Percentiles rank a stretch among this genome's conserved stretches.
phyloP scores from a whole-genome alignment of 2,329 filamentous ascomycete genomes.

The Fusarium sp. region DNA sequence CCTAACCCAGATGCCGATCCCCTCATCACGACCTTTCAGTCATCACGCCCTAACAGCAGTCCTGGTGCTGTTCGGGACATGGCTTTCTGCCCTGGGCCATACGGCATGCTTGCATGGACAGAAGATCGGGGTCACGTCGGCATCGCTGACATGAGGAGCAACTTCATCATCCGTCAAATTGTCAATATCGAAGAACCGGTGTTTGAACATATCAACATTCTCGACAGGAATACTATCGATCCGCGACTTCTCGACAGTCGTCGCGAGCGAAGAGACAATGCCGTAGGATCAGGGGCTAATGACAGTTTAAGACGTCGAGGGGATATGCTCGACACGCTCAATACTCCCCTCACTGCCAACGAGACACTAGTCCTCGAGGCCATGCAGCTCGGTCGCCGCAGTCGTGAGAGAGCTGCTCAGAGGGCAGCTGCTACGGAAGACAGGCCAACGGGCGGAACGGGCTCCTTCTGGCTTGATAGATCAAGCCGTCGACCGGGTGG shows the following conservation, averaged over 20 bases:
- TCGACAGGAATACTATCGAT: slow-evolving; percentile 70
- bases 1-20: slow-evolving; percentile 66
- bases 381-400: slow-evolving; percentile 68
- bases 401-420: slow-evolving; percentile 60
- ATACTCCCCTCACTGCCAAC: slow-evolving; percentile 67
- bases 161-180: slow-evolving; percentile 78
- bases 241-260: slow-evolving; percentile 66
- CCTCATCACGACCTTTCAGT: slow-evolving; percentile 82
- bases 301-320: slow-evolving; percentile 46
- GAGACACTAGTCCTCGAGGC: slow-evolving; percentile 72
- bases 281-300: slow-evolving; percentile 12
- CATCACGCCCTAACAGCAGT: slow-evolving; percentile 79
- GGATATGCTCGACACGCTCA: slow-evolving; percentile 61
- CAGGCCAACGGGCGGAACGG: slow-evolving; percentile 22
- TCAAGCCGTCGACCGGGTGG: slow-evolving; percentile 33
- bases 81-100: slow-evolving; percentile 91
- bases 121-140: slow-evolving; percentile 87
- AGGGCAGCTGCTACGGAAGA: slow-evolving; percentile 40
- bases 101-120: slow-evolving; percentile 93
- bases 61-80: slow-evolving; percentile 90
- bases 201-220: slow-evolving; percentile 70
- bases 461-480: slow-evolving; percentile 33
- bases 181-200: slow-evolving; percentile 75
- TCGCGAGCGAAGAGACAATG: slow-evolving; percentile 57
- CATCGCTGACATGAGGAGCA: slow-evolving; percentile 79